phyloP scores from a whole-genome alignment of 805 yeast species.

The Clavispora phyllophila region DNA sequence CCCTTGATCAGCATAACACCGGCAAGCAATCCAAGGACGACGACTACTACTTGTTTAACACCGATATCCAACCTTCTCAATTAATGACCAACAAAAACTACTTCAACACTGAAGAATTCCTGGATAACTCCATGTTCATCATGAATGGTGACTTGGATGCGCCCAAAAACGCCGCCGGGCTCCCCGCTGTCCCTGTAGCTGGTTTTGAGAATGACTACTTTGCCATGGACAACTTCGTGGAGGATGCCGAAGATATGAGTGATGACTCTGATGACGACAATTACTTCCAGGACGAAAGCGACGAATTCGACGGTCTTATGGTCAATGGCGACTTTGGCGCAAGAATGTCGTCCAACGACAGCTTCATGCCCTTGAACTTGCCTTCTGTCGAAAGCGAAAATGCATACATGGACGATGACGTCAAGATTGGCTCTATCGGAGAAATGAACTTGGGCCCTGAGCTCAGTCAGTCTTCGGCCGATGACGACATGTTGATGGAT shows the following conservation, averaged over 20 bases:
- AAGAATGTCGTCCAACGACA: background rate
- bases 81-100: slow-evolving; percentile 22
- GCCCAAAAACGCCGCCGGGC: slow-evolving; percentile 3
- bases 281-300: slow-evolving; percentile 32
- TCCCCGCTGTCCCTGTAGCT: slow-evolving; percentile 17
- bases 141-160: slow-evolving; percentile 11
- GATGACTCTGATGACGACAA: slow-evolving; percentile 37
- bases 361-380: background rate
- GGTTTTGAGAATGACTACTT: slow-evolving; percentile 35
- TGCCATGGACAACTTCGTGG: slow-evolving; percentile 30
- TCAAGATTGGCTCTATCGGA: slow-evolving; percentile 4
- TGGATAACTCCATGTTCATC: slow-evolving; percentile 26
- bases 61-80: slow-evolving; percentile 39
- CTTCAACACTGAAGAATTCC: slow-evolving; percentile 21
- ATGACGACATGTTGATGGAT: slow-evolving; percentile 2
- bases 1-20: slow-evolving; percentile 21
- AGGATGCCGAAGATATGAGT: slow-evolving; percentile 39
- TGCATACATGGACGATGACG: slow-evolving; percentile 3
- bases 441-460: slow-evolving; percentile 1
- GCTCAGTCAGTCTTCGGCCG: background rate
- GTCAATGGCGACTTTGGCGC: background rate
- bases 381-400: background rate
- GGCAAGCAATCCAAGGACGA: slow-evolving; percentile 25
- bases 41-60: slow-evolving; percentile 34
- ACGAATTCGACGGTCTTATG: slow-evolving; percentile 21